Base-by-base conservation (phyloP, 202 grass and related monocot genomes). In the Zoysia matrella region DNA sequence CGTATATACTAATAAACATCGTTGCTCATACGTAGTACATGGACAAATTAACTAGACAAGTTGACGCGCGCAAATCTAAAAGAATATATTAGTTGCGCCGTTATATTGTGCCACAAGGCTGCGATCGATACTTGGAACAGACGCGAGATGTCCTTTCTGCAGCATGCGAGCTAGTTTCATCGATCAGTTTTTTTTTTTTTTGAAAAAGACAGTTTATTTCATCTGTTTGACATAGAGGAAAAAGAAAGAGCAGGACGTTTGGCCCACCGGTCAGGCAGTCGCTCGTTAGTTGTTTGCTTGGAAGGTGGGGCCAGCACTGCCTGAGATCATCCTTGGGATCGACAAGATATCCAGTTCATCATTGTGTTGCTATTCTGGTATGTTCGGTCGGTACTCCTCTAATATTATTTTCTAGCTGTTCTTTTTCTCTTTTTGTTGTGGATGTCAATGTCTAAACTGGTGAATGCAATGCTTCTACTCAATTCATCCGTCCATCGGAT, bases 401-500 rank as follows among this genome's bases (percentile, higher is more conserved):
- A 22, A 22, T 22, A 22, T 22, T 56, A 30, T 49, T 47, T 53
- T 1, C 30, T 40, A 7, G 0, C 4, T 60, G 40, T 15, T 22
- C 22, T 22, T 22, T 22, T 22, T 22, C 22, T 18, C 47, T 55
- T 48, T 15, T 67, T 3, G 6, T 1, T 39, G 65, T 69, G 71
- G n/a, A 11, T 67, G 71, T 75, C 81, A 83, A 18, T 83, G 61
- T 83, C 72, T 49, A 66, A 12, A 72, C 50, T 15, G 71, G 60
- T 83, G 78, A 71, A 80, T 80, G 53, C 53, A 71, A 80, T 83
- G 72, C 71, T 83, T 83, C 71, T 75, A 76, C 72, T 76, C 64
- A 76, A 77, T 68, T 52, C 52, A 80, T 78, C 22, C 22, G 22
- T 76, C 73, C 3, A 74, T 56, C 49, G 77, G 77, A 79, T 79